Percentiles rank a stretch among this genome's conserved stretches.
Evolutionary conservation across 1,139 yeast genomes (phyloP).

Genomic region (Kodamaea derodonti): DNA sequence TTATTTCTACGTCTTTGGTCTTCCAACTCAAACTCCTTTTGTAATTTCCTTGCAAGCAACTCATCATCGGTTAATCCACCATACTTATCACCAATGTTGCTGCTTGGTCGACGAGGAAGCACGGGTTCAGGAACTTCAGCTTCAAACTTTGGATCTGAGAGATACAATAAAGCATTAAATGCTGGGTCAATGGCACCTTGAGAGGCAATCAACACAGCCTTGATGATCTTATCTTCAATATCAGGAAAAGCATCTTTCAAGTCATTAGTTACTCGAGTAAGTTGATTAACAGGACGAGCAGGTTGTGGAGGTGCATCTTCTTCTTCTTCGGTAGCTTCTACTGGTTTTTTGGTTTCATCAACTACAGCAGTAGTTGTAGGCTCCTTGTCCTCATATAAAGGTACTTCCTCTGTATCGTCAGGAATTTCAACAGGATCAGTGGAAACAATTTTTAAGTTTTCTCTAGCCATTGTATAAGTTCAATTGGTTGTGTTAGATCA

Average conservation of each 20-base stretch:
- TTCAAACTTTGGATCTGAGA: conserved; percentile 72
- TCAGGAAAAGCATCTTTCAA: conserved; percentile 81
- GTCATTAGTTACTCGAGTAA: conserved; percentile 47
- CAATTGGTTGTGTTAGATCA: background rate
- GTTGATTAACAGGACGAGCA: conserved; percentile 62
- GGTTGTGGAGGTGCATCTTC: conserved; percentile 65
- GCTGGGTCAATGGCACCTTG: conserved; percentile 80
- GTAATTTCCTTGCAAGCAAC: conserved; percentile 74
- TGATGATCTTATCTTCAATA: conserved; percentile 63
- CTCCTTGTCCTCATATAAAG: conserved; percentile 10
- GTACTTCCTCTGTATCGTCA: conserved; percentile 12
- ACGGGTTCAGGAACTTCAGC: conserved; percentile 52
- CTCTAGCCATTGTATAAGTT: conserved; percentile 8
- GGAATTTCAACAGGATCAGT: conserved; percentile 12
- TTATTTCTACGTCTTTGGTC: conserved; percentile 23
- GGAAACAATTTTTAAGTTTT: conserved; percentile 27
- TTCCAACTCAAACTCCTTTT: conserved; percentile 60
- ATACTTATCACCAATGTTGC: conserved; percentile 3
- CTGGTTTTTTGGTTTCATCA: conserved; percentile 10
- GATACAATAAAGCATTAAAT: conserved; percentile 76
- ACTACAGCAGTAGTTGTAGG: background rate
- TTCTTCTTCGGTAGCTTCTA: conserved; percentile 4
- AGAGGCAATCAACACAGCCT: conserved; percentile 83
- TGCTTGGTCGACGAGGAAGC: conserved; percentile 2
- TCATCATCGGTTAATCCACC: conserved; percentile 66